Conservation (phyloP, 139 green algal genomes). For the Micromonas pusilla region DNA sequence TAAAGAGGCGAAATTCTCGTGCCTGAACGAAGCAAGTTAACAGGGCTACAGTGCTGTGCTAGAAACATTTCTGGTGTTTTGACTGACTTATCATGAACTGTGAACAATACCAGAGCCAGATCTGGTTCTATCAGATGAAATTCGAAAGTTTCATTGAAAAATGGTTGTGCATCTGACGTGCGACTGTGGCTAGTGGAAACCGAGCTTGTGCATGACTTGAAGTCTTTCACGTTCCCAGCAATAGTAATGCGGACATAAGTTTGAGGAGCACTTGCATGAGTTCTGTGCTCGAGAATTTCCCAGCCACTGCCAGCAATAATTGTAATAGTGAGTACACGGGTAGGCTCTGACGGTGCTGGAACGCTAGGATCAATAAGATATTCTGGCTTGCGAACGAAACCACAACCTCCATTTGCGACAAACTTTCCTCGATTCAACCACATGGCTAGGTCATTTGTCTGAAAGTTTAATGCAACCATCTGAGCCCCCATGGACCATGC, state of each 20-base stretch:
- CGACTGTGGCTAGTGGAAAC: neutral
- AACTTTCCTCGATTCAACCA: constrained; percentile 25
- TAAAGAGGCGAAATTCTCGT: neutral
- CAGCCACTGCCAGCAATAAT: neutral
- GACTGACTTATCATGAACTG: neutral
- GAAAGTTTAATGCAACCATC: constrained; percentile 34
- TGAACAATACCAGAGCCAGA: neutral
- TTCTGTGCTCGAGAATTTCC: constrained; percentile 9
- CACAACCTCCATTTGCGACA: constrained; percentile 18
- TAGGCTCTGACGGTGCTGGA: neutral
- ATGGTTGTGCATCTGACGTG: constrained; percentile 2
- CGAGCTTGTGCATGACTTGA: neutral
- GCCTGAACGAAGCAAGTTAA: neutral
- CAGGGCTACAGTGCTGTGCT: neutral
- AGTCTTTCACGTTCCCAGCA: neutral
- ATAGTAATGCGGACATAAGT: neutral
- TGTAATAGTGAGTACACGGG: neutral
- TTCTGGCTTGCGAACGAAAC: constrained; percentile 33
- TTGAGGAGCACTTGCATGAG: neutral
- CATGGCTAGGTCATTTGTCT: constrained; percentile 19
- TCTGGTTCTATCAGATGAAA: neutral
- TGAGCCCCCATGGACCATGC: constrained; percentile 29
- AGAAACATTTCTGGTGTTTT: neutral
- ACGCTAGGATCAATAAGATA: neutral
- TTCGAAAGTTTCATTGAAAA: constrained; percentile 14